Evolutionary conservation across 768 basidiomycete species (phyloP).

Genomic region (Mycena albidolilacea): DNA sequence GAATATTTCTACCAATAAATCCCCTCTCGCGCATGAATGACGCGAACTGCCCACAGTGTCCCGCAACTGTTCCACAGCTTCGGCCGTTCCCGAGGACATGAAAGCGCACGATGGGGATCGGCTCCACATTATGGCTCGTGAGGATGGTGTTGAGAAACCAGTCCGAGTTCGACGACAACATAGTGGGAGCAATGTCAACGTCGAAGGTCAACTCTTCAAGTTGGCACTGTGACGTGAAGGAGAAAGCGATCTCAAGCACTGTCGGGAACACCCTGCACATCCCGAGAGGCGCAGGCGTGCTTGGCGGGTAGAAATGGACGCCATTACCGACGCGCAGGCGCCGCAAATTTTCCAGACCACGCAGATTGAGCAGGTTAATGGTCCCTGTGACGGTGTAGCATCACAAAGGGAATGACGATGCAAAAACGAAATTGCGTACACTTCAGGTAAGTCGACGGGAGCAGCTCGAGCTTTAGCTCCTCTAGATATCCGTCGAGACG

Average conservation of each 20-base stretch:
- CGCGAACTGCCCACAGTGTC: background rate
- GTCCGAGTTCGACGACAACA: background rate
- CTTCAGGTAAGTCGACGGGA: background rate
- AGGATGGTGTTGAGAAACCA: background rate
- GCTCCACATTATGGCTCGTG: background rate
- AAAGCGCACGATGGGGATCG: background rate
- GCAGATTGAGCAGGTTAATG: background rate
- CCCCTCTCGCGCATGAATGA: background rate
- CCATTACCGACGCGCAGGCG: background rate
- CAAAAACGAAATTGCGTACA: background rate
- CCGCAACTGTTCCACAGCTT: background rate
- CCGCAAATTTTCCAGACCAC: background rate
- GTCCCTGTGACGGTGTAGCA: background rate
- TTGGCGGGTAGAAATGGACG: background rate
- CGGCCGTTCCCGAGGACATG: background rate
- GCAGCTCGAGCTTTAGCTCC: background rate
- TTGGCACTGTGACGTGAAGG: background rate
- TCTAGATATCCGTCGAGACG: background rate
- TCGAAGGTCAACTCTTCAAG: conserved; percentile 1
- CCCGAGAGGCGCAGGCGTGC: no score
- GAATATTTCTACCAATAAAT: no score
- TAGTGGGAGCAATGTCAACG: background rate
- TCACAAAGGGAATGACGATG: background rate
- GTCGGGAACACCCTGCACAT: background rate
- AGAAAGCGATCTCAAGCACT: background rate